These are phyloP conservation scores for Penicillium sp. DNA, from an alignment of 2,329 filamentous ascomycete genomes.

Conservation along the genomic window DNA sequence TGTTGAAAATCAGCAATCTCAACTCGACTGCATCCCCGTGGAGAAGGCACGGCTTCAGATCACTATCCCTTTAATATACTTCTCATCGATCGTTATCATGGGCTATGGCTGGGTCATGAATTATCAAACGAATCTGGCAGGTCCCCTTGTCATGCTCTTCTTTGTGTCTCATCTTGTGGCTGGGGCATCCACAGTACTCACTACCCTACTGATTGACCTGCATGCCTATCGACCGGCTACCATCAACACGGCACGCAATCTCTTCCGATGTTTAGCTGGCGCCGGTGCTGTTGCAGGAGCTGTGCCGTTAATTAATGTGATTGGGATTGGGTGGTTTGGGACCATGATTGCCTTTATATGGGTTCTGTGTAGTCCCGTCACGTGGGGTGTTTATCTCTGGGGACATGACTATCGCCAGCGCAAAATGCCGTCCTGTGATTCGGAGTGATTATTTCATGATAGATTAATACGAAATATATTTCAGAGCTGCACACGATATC, in stretches of 20 bases:
- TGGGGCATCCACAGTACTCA: conserved; percentile 16
- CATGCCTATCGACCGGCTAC: conserved; percentile 19
- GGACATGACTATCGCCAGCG: neutral
- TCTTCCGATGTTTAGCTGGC: conserved; percentile 18
- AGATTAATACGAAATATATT: too few species aligned
- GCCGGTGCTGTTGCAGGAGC: conserved; percentile 25
- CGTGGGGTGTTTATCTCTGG: conserved; percentile 7
- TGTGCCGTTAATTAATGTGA: conserved; percentile 21
- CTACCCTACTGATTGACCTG: conserved; percentile 25
- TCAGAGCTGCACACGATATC: too few species aligned
- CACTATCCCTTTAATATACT: conserved; percentile 3
- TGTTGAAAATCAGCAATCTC: conserved; percentile 1
- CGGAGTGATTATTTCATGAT: too few species aligned
- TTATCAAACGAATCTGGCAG: conserved; percentile 15
- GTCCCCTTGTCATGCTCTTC: conserved; percentile 27
- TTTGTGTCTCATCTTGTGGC: conserved; percentile 14
- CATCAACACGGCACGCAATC: conserved; percentile 26
- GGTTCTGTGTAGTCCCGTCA: conserved; percentile 2
- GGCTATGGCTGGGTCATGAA: conserved; percentile 20
- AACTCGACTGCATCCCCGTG: conserved; percentile 12
- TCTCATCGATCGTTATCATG: neutral
- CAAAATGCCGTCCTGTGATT: too few species aligned
- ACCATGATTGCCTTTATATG: conserved; percentile 4
- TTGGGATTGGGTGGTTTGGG: conserved; percentile 24
- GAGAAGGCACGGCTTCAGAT: conserved; percentile 17